Base-by-base conservation (phyloP, 2,329 filamentous ascomycete species). In the Pseudogymnoascus sp. region DNA sequence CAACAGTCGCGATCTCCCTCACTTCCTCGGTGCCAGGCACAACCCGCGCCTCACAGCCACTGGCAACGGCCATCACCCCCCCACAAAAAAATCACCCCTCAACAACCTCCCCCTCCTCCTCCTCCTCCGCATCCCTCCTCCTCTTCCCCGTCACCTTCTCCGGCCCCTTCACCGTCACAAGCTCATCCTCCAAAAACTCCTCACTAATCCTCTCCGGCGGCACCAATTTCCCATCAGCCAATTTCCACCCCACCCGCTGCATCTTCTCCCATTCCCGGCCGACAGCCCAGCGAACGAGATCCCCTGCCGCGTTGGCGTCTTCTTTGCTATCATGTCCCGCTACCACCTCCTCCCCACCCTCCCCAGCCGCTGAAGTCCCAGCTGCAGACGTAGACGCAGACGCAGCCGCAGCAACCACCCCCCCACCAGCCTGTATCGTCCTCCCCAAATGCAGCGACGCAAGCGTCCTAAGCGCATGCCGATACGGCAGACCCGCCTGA, bases 271-370 rank as follows among this genome's bases (percentile, higher is more conserved):
- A 96, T 65, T 85, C 81, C 62, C 88, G 80, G 60, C 79, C 81
- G 5, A 95, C 81, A 73, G 86, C 90, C 59, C 85, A 80, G 55
- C 89, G 79, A 0, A 96, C 90, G 60, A 99, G 75, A 64, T 97
- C 92, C 0, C 93, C 94, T 0, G 95, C 93, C 0, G 92, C 90
- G 55, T 88, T 83, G 0, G 94, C 91, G 72, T 99, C 94, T 73
- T 99, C 94, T 25, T 88, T 88, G 25, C 91, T 96, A 76, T 99
- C 94, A 74, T 99, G 94, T 0, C 94, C 94, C 19, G 75, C 65
- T 38, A 69, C 8, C 3, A 39, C 67, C 55, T 67, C 67, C 0
- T 33, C 30, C 28, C 28, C 28, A 30, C 70, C 68, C 25, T 69
- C 67, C 14, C 68, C 69, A 3, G 14, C 36, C n/a, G 28, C 28